Conservation (phyloP, 176 grass and related monocot genomes). For the Cocos nucifera region DNA sequence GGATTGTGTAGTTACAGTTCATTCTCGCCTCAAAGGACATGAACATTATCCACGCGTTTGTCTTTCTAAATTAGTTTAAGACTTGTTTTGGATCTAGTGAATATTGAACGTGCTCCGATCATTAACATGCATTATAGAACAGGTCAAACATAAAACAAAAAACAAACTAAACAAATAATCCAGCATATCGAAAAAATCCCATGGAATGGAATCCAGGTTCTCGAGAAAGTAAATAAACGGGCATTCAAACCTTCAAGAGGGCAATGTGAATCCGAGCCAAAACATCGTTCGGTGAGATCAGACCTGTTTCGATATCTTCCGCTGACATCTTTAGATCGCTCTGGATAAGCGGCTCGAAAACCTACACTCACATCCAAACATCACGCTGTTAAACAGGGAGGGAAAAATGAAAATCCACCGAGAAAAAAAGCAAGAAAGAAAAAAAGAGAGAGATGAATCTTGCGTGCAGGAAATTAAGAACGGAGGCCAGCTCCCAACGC, state of each 20-base stretch:
- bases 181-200: too few relatives aligned
- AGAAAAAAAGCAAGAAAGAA: not conserved
- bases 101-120: too few relatives aligned
- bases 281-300: conserved; percentile 38
- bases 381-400: not conserved
- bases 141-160: too few relatives aligned
- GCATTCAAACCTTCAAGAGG: conserved; percentile 58
- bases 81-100: too few relatives aligned
- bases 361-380: conserved; percentile 26
- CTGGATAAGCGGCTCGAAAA: conserved; percentile 78
- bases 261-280: conserved; percentile 64
- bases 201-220: too few relatives aligned
- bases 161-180: too few relatives aligned
- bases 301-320: conserved; percentile 74
- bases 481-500: conserved; percentile 87
- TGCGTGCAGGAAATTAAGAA: conserved; percentile 66
- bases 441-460: not conserved
- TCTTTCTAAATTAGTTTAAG: too few relatives aligned
- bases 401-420: conserved; percentile 14
- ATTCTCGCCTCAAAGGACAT: too few relatives aligned
- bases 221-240: too few relatives aligned
- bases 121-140: too few relatives aligned
- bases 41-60: too few relatives aligned
- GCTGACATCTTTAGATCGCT: conserved; percentile 45
- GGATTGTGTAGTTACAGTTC: too few relatives aligned